Evolutionary conservation across 768 basidiomycete species (phyloP), one percentile per base, ranked within the genome.

Genomic region (Serendipita sp.): DNA sequence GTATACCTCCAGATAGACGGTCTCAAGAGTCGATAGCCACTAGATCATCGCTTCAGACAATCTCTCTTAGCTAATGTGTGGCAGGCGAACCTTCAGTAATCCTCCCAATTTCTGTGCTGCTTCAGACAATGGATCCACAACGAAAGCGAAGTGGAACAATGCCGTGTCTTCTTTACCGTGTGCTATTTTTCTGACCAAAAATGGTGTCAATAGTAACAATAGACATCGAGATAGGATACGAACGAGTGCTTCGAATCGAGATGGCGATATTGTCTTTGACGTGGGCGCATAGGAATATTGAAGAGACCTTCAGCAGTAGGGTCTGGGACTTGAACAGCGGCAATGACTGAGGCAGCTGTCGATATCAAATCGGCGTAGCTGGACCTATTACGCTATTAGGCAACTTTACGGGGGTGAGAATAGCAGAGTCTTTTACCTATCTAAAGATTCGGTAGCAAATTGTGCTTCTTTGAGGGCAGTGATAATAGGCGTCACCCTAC

Each of bases 101-200:
- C 85, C 81, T 1, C 89, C 83, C 87, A 91, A 96, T 68, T 85
- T 85, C 72, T 97, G 93, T 2, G 88, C 89, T 3, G 78, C 75
- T 71, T 91, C 88, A 58, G 87, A 91, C 34, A 96, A 71, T 0
- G 95, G 94, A 71, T 98, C 91, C 5, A 98, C 66, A 3, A 97
- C 72, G 8, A 88, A 80, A 2, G 81, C 83, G 45, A 96, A 74
- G 63, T 85, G 84, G 69, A 84, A 83, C 44, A 87, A 69, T 0
- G 93, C 86, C 0, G 81, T 83, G 1, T 78, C 71, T 18, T 81
- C 79, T 67, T 91, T 79, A 3, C 94, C 94, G 44, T 83, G 75
- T 38, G 80, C 73, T 70, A 93, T 86, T 15, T 82, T 77, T 5
- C 91, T 92, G 67, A 34, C 63, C 41, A 65, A 35, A 45, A n/a